These are phyloP conservation scores for Phialemoniopsis sp. DNA, from an alignment of 2,329 filamentous ascomycete species.

Conservation along the genomic window DNA sequence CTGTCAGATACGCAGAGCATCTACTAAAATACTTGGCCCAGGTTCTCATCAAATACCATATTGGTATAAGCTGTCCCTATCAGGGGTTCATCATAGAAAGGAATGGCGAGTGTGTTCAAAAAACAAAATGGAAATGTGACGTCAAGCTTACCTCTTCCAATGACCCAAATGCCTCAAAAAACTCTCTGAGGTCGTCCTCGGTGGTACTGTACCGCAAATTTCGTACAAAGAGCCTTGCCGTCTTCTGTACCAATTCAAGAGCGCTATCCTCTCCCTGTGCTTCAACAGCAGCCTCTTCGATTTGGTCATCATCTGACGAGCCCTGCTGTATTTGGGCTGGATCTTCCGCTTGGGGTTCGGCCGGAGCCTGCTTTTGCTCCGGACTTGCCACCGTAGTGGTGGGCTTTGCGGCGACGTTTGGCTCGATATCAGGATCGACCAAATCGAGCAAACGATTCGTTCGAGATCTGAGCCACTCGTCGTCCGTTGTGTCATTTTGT, in stretches of 20 bases:
- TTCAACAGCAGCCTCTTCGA: background rate
- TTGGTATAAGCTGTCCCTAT: conserved; percentile 99
- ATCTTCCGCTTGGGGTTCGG: conserved; percentile 19
- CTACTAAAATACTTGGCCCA: conserved; percentile 99
- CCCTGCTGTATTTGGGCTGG: conserved; percentile 18
- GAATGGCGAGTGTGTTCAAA: background rate
- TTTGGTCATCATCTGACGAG: background rate
- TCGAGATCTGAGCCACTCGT: conserved; percentile 86
- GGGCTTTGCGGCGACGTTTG: conserved; percentile 6
- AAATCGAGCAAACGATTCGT: conserved; percentile 85
- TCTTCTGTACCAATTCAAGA: conserved; percentile 63
- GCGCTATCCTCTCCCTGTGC: conserved; percentile 24
- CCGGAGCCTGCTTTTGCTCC: background rate
- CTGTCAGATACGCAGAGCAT: conserved; percentile 88
- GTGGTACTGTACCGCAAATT: conserved; percentile 81
- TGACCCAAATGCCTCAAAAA: conserved; percentile 69
- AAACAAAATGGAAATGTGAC: conserved; percentile 12
- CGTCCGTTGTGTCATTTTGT: conserved; percentile 57
- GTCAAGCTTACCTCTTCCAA: conserved; percentile 77
- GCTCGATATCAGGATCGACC: conserved; percentile 70
- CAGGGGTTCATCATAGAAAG: conserved; percentile 84
- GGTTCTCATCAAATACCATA: conserved; percentile 80
- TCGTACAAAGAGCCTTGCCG: conserved; percentile 78
- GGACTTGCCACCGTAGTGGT: too few relatives aligned
- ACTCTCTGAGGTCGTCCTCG: conserved; percentile 69